Percentiles rank a stretch among this genome's conserved stretches.
Evolutionary conservation across 2,329 filamentous ascomycete genomes (phyloP).

Genomic region (Venturia carpophila): DNA sequence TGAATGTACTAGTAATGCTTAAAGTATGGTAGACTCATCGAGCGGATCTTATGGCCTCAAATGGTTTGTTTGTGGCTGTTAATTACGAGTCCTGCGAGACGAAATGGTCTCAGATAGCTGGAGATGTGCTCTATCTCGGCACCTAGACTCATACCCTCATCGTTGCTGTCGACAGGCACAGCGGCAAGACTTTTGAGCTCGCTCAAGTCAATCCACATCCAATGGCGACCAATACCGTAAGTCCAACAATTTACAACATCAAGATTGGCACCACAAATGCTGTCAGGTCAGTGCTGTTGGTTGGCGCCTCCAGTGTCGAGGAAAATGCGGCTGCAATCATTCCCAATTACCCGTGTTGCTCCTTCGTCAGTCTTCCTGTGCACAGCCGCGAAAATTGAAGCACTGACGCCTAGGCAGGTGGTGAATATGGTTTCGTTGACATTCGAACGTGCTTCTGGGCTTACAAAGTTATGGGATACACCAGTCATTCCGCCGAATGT

Average conservation of each 20-base stretch:
- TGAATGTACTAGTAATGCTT: no score
- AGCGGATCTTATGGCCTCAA: no score
- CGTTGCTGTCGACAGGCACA: conserved; percentile 24
- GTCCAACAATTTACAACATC: conserved; percentile 24
- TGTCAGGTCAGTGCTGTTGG: conserved; percentile 21
- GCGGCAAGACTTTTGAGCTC: conserved; percentile 22
- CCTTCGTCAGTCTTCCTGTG: conserved; percentile 21
- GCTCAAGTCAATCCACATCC: conserved; percentile 25
- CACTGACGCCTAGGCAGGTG: neutral
- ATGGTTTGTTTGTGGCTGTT: no score
- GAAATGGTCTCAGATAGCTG: conserved; percentile 19
- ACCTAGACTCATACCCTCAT: conserved; percentile 25
- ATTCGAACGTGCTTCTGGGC: conserved; percentile 20
- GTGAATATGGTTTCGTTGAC: conserved; percentile 23
- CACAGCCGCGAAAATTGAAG: no score
- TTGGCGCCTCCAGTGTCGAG: conserved; percentile 27
- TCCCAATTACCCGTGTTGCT: conserved; percentile 27
- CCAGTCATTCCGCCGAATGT: conserved; percentile 20
- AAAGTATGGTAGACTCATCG: no score
- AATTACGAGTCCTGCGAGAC: no score
- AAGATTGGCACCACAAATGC: conserved; percentile 20
- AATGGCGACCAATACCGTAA: conserved; percentile 26
- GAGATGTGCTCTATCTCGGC: conserved; percentile 28
- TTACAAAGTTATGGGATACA: conserved; percentile 24
- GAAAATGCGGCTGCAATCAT: conserved; percentile 18